phyloP scores from a whole-genome alignment of 2,329 filamentous ascomycete genomes.

The Xylaria sp. region DNA sequence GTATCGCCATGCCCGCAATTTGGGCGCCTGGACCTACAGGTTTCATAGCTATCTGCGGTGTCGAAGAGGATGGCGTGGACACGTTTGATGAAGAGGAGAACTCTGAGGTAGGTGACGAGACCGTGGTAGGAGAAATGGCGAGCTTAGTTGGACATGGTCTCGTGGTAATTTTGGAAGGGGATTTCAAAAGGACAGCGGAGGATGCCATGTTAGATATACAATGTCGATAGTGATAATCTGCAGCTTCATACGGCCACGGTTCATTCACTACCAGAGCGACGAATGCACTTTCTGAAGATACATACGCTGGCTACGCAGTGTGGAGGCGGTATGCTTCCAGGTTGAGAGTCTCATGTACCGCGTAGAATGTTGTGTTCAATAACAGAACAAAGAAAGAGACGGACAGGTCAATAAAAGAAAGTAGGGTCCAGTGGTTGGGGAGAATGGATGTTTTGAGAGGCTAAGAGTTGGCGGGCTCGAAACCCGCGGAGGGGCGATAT shows the following conservation, averaged over 20 bases:
- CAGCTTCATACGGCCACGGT: background rate
- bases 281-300: background rate
- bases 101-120: conserved; percentile 39
- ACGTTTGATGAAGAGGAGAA: conserved; percentile 36
- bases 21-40: conserved; percentile 29
- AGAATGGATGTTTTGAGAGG: background rate
- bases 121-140: conserved; percentile 38
- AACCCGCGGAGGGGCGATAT: conserved; percentile 9
- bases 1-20: conserved; percentile 52
- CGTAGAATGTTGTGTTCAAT: background rate
- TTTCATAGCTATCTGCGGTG: conserved; percentile 39
- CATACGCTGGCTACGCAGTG: background rate
- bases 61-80: conserved; percentile 37
- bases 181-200: conserved; percentile 26
- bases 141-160: conserved; percentile 38
- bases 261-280: background rate
- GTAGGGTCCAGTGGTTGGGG: background rate
- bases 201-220: conserved; percentile 33
- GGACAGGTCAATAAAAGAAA: background rate
- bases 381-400: background rate
- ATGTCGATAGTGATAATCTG: background rate
- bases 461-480: background rate
- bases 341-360: background rate
- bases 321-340: background rate
- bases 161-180: conserved; percentile 27